Evolutionary conservation across 176 grass and related monocot species (phyloP), one percentile per base, ranked within the genome.

Genomic region (Elaeis guineensis): DNA sequence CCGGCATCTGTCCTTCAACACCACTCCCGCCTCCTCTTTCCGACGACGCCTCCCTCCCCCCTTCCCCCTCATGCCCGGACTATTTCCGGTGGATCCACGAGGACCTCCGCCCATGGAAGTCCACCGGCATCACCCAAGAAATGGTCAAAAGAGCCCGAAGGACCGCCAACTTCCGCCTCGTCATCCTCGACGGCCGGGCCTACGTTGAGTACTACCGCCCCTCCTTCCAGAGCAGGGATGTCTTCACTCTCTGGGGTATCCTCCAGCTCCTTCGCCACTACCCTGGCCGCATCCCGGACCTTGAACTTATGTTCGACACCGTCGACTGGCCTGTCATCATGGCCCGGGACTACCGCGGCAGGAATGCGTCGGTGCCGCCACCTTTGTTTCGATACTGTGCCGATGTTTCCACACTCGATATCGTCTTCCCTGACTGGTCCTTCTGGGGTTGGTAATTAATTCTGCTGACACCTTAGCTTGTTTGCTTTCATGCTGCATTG

Each of bases 381-480:
- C 84, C 84, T 2, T 50, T 88, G 56, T 83, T 83, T 72, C 75
- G 72, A 21, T 92, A 83, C 67, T 83, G 83, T 73, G 83, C 67
- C 76, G 73, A 92, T 49, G 32, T 6, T 11, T 15, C 17, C 1
- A 75, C 83, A 22, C 44, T 83, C 1, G 79, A 87, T 72, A 55
- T 92, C 69, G 52, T 87, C 19, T 92, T 92, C 79, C 83, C 89
- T 16, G 89, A 92, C 66, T 92, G 89, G 89, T 86, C 83, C n/a
- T 92, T 87, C 83, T 93, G 83, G 89, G 83, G 89, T 0, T 87
- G 89, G 80, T 83, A 83, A 63, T 52, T 63, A 18, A 4, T 22
- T 52, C 1, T 16, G 9, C 35, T 44, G 9, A 44, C 35, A 12
- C 35, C 14, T 12, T 44, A 12, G 9, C 9, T 44, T 44, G 9